Evolutionary conservation across 441 rosid species (phyloP).

Genomic region (Geranium incanum): DNA sequence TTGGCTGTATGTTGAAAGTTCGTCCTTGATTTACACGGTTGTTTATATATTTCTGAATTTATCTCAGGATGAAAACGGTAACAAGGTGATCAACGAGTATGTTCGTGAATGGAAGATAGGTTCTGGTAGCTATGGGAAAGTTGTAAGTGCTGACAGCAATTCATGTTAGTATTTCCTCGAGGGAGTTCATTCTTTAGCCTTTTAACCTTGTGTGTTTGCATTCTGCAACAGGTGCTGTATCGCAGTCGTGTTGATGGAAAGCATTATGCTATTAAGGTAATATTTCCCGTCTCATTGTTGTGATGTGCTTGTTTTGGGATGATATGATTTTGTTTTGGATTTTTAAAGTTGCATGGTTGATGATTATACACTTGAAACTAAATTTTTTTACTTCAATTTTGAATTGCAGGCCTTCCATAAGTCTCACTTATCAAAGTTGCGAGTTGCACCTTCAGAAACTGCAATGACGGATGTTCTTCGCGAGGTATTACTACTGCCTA

Average conservation of each 20-base stretch:
- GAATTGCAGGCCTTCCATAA: constrained; percentile 1
- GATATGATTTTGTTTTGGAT: background rate
- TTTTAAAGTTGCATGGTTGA: background rate
- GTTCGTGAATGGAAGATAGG: constrained; percentile 77
- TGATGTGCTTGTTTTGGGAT: constrained; percentile 14
- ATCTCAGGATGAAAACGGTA: constrained; percentile 81
- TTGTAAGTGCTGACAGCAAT: constrained; percentile 39
- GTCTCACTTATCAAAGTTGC: background rate
- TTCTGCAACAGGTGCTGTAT: constrained; percentile 56
- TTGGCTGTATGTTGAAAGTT: background rate
- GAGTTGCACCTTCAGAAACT: constrained; percentile 3
- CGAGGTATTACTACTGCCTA: background rate
- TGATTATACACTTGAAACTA: background rate
- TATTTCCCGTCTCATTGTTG: constrained; percentile 18
- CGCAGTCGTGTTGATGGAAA: constrained; percentile 66
- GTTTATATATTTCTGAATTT: background rate
- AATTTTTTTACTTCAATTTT: background rate
- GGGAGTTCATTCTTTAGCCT: constrained; percentile 14
- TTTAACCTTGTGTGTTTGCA: constrained; percentile 18
- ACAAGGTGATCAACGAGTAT: constrained; percentile 79
- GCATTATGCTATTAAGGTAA: constrained; percentile 84
- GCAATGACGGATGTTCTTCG: constrained; percentile 4
- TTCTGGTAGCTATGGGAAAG: constrained; percentile 97
- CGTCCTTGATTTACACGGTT: background rate
- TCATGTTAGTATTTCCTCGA: constrained; percentile 13